phyloP scores from a whole-genome alignment of 768 basidiomycete genomes.

The Paxillus rubicundulus region DNA sequence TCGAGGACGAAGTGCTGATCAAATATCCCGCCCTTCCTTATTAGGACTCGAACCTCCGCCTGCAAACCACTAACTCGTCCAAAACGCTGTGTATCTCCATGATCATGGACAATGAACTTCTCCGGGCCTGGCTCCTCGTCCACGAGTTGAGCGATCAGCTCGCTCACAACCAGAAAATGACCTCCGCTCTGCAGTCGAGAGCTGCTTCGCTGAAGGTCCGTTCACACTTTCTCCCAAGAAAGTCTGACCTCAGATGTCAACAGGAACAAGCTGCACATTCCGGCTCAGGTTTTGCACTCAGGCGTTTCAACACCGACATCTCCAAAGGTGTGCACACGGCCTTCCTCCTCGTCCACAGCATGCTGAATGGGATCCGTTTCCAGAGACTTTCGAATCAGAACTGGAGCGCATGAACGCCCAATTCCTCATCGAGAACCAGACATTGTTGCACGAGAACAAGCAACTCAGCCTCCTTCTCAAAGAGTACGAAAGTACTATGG shows the following conservation, averaged over 20 bases:
- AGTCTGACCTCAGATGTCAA: slow-evolving; percentile 6
- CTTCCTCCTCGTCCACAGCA: slow-evolving; percentile 2
- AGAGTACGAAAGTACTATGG: slow-evolving; percentile 93
- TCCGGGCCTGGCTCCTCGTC: slow-evolving; percentile 76
- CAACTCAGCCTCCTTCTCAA: slow-evolving; percentile 85
- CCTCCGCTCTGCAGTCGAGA: slow-evolving; percentile 64
- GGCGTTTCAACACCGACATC: slow-evolving; percentile 86
- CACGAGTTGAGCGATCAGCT: slow-evolving; percentile 84
- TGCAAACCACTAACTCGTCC: neutral
- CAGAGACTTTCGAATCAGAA: slow-evolving; percentile 92
- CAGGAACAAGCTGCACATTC: slow-evolving; percentile 75
- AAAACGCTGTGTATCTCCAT: slow-evolving; percentile 9
- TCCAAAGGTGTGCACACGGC: slow-evolving; percentile 67
- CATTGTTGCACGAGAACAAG: slow-evolving; percentile 90
- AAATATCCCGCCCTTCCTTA: neutral
- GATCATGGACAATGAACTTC: slow-evolving; percentile 66
- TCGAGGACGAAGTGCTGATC: neutral
- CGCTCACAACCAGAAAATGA: slow-evolving; percentile 74
- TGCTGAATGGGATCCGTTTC: slow-evolving; percentile 8
- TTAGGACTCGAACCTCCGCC: slow-evolving; percentile 1
- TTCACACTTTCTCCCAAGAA: slow-evolving; percentile 2
- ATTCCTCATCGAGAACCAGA: slow-evolving; percentile 91
- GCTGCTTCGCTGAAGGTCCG: slow-evolving; percentile 72
- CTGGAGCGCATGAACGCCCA: slow-evolving; percentile 88
- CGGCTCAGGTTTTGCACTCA: slow-evolving; percentile 71